phyloP scores from a whole-genome alignment of 805 yeast genomes.

The Candida wancherniae region DNA sequence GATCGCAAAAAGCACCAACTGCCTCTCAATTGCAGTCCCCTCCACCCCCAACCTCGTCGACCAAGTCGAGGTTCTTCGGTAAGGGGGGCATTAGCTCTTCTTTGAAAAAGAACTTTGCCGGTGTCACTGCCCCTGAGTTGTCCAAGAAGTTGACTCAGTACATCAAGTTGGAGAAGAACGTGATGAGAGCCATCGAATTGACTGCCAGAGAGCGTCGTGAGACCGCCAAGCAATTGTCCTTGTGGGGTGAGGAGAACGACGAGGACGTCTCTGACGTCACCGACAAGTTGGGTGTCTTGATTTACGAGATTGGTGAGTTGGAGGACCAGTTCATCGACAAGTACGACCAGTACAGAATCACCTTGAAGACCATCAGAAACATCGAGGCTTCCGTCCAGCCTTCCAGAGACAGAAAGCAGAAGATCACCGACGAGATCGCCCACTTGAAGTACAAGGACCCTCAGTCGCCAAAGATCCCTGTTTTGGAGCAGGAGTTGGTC shows the following conservation, averaged over 20 bases:
- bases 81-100: slow-evolving; percentile 62
- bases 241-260: slow-evolving; percentile 98
- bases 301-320: slow-evolving; percentile 94
- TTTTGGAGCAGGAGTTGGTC: slow-evolving; percentile 96
- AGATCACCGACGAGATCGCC: slow-evolving; percentile 96
- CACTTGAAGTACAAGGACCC: slow-evolving; percentile 98
- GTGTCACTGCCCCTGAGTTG: slow-evolving; percentile 90
- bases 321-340: slow-evolving; percentile 98
- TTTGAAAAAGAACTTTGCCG: slow-evolving; percentile 81
- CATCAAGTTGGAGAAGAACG: slow-evolving; percentile 94
- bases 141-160: slow-evolving; percentile 86
- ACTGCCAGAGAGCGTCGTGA: slow-evolving; percentile 92
- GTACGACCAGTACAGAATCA: slow-evolving; percentile 96
- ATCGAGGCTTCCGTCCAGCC: slow-evolving; percentile 98
- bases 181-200: slow-evolving; percentile 88
- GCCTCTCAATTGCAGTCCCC: slow-evolving; percentile 77
- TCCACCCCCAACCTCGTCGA: slow-evolving; percentile 75
- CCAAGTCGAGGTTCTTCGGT: slow-evolving; percentile 72
- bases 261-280: slow-evolving; percentile 96
- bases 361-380: slow-evolving; percentile 90
- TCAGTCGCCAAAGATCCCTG: slow-evolving; percentile 90
- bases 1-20: slow-evolving; percentile 76
- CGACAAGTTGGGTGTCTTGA: slow-evolving; percentile 92
- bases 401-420: slow-evolving; percentile 95
- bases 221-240: slow-evolving; percentile 93